Conservation (phyloP, 495 filamentous ascomycete genomes). For the Lophiotrema nucula region DNA sequence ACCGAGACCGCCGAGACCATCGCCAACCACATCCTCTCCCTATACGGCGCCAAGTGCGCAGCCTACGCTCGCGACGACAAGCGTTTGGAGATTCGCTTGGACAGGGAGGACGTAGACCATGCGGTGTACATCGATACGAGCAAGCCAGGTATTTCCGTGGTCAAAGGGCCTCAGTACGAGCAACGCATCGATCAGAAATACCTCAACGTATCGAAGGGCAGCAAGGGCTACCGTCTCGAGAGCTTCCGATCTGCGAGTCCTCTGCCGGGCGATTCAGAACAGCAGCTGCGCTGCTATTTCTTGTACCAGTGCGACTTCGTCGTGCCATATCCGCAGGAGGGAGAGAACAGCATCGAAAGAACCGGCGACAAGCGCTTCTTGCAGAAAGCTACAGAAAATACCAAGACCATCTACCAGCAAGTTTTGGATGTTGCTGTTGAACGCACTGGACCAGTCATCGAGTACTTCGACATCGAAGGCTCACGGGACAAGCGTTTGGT, state of each 20-base stretch:
- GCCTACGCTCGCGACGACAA: conserved; percentile 93
- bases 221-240: conserved; percentile 83
- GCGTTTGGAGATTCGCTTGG: conserved; percentile 85
- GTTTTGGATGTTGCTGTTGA: conserved; percentile 81
- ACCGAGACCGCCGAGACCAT: conserved; percentile 74
- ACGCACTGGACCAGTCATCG: conserved; percentile 89
- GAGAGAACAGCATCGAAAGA: conserved; percentile 85
- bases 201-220: conserved; percentile 65
- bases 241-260: conserved; percentile 81
- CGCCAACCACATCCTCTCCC: conserved; percentile 87
- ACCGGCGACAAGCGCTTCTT: conserved; percentile 93
- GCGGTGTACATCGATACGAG: conserved; percentile 99
- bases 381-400: conserved; percentile 93
- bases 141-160: conserved; percentile 72
- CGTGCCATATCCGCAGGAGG: conserved; percentile 63
- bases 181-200: conserved; percentile 94
- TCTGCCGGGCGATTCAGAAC: conserved; percentile 71
- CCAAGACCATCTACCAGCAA: conserved; percentile 89
- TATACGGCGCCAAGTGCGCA: conserved; percentile 96
- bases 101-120: conserved; percentile 93
- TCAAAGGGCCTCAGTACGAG: conserved; percentile 83
- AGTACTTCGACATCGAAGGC: conserved; percentile 92
- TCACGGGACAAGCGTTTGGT: conserved; percentile 89
- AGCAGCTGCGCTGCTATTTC: conserved; percentile 94
- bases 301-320: conserved; percentile 94